Conservation (phyloP, 192 early-diverging fungal genomes). For the Rhizoclosmatium sp. region DNA sequence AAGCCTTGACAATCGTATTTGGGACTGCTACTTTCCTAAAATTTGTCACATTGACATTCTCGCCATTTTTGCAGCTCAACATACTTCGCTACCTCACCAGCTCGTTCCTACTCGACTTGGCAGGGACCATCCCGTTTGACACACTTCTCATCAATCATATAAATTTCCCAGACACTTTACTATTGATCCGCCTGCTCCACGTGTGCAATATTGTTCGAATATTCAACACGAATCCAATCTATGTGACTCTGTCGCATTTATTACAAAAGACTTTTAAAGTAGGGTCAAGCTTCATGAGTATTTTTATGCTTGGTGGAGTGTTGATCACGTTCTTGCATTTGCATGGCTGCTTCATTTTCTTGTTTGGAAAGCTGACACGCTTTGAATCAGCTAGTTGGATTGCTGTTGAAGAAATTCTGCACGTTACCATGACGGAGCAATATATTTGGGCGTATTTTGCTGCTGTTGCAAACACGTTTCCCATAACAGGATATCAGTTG, state of each 20-base stretch:
- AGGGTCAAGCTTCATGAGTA: constrained; percentile 49
- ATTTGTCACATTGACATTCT: background rate
- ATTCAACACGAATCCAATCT: constrained; percentile 40
- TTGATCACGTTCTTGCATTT: constrained; percentile 51
- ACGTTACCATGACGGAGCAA: constrained; percentile 36
- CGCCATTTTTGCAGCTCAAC: background rate
- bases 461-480: constrained; percentile 56
- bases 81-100: constrained; percentile 15
- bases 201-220: constrained; percentile 33
- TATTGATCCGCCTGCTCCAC: constrained; percentile 43
- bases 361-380: constrained; percentile 40
- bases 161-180: constrained; percentile 38
- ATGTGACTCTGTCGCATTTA: constrained; percentile 7
- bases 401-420: constrained; percentile 21
- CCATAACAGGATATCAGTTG: constrained; percentile 49
- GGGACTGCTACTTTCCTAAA: constrained; percentile 31
- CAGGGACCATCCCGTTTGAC: constrained; percentile 47
- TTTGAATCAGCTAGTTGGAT: constrained; percentile 43
- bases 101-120: constrained; percentile 36
- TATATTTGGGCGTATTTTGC: constrained; percentile 53
- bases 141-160: constrained; percentile 27
- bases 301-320: constrained; percentile 44
- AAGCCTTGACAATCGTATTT: constrained; percentile 28
- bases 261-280: constrained; percentile 45
- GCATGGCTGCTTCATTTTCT: constrained; percentile 48